phyloP scores from a whole-genome alignment of 2,329 filamentous ascomycete species.

The Sphaerulina vaccinii region DNA sequence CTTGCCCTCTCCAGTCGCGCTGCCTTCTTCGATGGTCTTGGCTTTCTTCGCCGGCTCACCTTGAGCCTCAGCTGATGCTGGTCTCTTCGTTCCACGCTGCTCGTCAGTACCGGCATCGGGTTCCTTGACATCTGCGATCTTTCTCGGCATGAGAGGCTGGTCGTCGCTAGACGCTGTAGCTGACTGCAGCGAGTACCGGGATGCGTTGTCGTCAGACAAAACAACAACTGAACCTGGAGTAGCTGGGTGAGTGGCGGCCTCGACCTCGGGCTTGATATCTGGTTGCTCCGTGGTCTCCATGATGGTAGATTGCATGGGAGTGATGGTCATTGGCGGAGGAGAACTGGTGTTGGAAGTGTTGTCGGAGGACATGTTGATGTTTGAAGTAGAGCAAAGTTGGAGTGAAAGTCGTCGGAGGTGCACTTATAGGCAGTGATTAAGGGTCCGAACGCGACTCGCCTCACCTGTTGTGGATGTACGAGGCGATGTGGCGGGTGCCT shows the following conservation, averaged over 20 bases:
- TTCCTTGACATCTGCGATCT: not conserved
- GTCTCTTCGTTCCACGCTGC: slow-evolving; percentile 6
- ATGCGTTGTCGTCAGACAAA: not conserved
- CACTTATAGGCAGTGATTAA: not conserved
- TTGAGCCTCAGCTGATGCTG: not conserved
- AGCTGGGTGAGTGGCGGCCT: not conserved
- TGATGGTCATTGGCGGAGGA: not conserved
- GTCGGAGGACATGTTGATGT: not conserved
- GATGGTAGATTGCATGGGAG: not conserved
- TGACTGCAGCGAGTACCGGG: not conserved
- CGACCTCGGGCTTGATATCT: not conserved
- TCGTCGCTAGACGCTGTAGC: not conserved
- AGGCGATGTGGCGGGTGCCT: not conserved
- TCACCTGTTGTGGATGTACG: not conserved
- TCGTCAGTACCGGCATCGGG: not conserved
- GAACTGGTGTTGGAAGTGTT: not conserved
- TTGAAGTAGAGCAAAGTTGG: not conserved
- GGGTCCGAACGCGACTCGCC: not conserved
- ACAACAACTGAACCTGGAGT: slow-evolving; percentile 1
- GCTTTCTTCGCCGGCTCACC: slow-evolving; percentile 4
- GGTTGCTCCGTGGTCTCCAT: not conserved
- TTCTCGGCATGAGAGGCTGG: not conserved
- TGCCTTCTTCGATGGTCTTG: not conserved
- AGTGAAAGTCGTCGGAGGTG: not conserved
- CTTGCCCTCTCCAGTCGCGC: not conserved